Evolutionary conservation across 2,329 filamentous ascomycete species (phyloP), one percentile per base, ranked within the genome.

Genomic region (Monilinia laxa): DNA sequence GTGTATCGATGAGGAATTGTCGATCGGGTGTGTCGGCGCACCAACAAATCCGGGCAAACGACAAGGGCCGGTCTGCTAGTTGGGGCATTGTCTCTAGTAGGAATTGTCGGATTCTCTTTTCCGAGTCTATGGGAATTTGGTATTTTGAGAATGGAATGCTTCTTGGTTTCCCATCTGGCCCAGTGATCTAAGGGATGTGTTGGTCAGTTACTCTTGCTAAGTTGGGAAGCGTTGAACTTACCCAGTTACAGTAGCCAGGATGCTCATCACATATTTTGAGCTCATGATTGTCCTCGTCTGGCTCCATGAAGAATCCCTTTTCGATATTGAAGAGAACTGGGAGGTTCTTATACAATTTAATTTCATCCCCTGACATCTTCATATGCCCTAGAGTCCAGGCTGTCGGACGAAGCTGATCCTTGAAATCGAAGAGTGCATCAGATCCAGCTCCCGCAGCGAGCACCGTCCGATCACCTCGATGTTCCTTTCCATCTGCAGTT

Each of bases 201-300:
- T 40, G 20, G 63, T 65, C 18, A 59, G 16, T 16, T 5, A 7
- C 28, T 31, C 18, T 35, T 49, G 14, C 40, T 16, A 58, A 51
- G 12, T 23, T 25, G 14, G 25, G 7, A 47, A 23, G 2, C 49
- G n/a, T n/a, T 18, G 59, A 51, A 62, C 69, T 70, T 12, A 80
- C 69, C 54, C 79, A 81, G 67, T 85, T 84, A 65, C 80, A 81
- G 69, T 85, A 86, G 4, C 84, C 84, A 0, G 84, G 83, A 67
- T 85, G 83, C 70, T 86, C 83, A 68, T 86, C 84, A 72, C 84
- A 82, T 58, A 83, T 77, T 70, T 83, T 83, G 20, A 83, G 75
- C 67, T 82, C 78, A 54, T 78, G 76, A 2, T 76, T 78, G 51
- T 81, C 79, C 47, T 78, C 80, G 55, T 81, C 80, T 0, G 81